Evolutionary conservation across 2,329 filamentous ascomycete species (phyloP).

Genomic region (Penicillium freii): DNA sequence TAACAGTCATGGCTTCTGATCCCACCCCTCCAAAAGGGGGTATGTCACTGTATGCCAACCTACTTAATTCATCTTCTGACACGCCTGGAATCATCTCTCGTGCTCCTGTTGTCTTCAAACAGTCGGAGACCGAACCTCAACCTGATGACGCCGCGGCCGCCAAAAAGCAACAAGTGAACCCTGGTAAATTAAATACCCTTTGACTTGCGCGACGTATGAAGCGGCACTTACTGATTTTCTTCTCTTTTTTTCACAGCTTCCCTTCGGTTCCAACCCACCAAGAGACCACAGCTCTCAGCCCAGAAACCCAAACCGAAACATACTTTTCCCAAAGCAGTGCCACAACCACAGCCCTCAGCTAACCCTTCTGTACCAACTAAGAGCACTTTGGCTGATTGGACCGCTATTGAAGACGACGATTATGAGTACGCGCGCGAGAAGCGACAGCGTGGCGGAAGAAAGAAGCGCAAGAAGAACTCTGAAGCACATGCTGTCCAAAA

Average conservation of each 20-base stretch:
- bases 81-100: constrained; percentile 68
- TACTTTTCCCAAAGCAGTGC: constrained; percentile 52
- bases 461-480: constrained; percentile 73
- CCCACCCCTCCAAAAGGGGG: constrained; percentile 38
- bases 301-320: constrained; percentile 64
- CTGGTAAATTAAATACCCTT: constrained; percentile 57
- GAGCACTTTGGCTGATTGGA: constrained; percentile 77
- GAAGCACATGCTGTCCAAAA: constrained; percentile 62
- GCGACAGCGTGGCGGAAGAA: constrained; percentile 72
- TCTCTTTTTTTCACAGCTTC: constrained; percentile 50
- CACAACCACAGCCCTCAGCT: constrained; percentile 28
- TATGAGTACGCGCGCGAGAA: constrained; percentile 63
- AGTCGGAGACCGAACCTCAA: constrained; percentile 51
- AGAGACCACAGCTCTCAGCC: constrained; percentile 65
- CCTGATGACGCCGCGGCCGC: constrained; percentile 52
- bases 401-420: constrained; percentile 76
- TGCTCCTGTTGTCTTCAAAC: constrained; percentile 70
- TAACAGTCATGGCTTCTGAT: constrained; percentile 32
- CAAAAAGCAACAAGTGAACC: constrained; percentile 64
- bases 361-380: constrained; percentile 50
- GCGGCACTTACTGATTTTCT: constrained; percentile 5
- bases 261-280: constrained; percentile 83
- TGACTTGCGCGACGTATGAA: constrained; percentile 29
- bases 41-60: constrained; percentile 79
- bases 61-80: constrained; percentile 59